These are phyloP conservation scores for Cicer cuneatum DNA, from an alignment of 306 rosid genomes.

Conservation along the genomic window DNA sequence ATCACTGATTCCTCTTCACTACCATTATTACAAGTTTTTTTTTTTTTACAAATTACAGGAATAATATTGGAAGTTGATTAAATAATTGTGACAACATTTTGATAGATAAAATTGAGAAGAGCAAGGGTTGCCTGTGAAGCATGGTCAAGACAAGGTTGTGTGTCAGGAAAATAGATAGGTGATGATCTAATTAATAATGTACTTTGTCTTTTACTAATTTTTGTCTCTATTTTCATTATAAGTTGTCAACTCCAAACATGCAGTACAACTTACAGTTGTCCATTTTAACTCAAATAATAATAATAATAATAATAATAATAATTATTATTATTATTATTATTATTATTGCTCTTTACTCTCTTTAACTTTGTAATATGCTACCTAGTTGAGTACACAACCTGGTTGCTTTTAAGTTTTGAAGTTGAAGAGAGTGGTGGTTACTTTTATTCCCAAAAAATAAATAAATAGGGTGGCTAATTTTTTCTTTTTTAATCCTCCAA, in stretches of 20 bases:
- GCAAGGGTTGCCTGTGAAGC: conserved; percentile 43
- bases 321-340: too few species aligned
- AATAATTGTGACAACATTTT: conserved; percentile 7
- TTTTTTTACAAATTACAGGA: not conserved
- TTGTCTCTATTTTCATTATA: conserved; percentile 42
- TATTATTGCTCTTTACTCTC: too few species aligned
- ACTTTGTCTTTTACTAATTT: conserved; percentile 41
- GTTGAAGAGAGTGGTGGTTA: too few species aligned
- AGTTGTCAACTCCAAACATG: conserved; percentile 42
- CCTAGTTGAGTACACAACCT: too few species aligned
- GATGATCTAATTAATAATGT: conserved; percentile 47
- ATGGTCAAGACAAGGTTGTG: conserved; percentile 47
- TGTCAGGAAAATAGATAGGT: conserved; percentile 46
- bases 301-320: too few species aligned
- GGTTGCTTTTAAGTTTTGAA: too few species aligned
- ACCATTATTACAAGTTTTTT: conserved; percentile 11
- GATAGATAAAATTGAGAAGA: conserved; percentile 35
- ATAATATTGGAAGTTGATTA: conserved; percentile 10
- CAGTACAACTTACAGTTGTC: conserved; percentile 40
- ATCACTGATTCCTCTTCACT: conserved; percentile 33
- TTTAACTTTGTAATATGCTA: too few species aligned
- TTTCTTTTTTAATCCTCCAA: too few species aligned
- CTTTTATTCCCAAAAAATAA: too few species aligned
- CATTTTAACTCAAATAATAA: too few species aligned
- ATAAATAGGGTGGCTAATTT: too few species aligned